Conservation (phyloP, 306 rosid species). For the Acacia acuminata region DNA sequence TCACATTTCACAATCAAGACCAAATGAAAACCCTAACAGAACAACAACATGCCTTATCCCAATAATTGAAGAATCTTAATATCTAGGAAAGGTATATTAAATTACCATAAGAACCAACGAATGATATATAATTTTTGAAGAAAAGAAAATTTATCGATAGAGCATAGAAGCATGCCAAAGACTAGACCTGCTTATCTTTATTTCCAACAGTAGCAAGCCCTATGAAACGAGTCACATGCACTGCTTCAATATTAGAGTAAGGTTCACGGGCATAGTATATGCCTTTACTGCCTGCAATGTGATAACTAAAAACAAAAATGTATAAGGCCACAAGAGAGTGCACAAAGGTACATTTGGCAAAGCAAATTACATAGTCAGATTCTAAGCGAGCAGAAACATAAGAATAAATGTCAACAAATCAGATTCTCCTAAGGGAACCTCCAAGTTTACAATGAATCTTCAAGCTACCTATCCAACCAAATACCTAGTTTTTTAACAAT, state of each 20-base stretch:
- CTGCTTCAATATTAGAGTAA: constrained; percentile 80
- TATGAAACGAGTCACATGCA: constrained; percentile 90
- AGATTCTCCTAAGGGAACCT: constrained; percentile 2
- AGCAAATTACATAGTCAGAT: constrained; percentile 12
- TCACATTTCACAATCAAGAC: constrained; percentile 8
- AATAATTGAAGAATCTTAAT: background rate
- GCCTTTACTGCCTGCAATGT: constrained; percentile 87
- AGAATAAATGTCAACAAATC: background rate
- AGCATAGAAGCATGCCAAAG: background rate
- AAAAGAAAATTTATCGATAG: constrained; percentile 22
- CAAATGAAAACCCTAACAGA: constrained; percentile 6
- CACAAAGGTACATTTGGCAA: constrained; percentile 26
- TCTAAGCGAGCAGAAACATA: constrained; percentile 12
- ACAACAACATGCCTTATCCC: background rate
- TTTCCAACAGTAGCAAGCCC: constrained; percentile 96
- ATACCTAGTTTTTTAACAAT: constrained; percentile 18
- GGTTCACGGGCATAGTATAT: constrained; percentile 89
- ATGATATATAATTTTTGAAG: background rate
- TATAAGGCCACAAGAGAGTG: constrained; percentile 20
- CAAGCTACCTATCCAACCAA: constrained; percentile 24
- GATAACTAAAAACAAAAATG: constrained; percentile 60
- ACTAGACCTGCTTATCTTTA: constrained; percentile 85
- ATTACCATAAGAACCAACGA: constrained; percentile 7
- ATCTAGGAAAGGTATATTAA: background rate
- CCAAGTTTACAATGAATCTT: constrained; percentile 20